phyloP scores from a whole-genome alignment of 257 asterid genomes.

The Mentha longifolia region DNA sequence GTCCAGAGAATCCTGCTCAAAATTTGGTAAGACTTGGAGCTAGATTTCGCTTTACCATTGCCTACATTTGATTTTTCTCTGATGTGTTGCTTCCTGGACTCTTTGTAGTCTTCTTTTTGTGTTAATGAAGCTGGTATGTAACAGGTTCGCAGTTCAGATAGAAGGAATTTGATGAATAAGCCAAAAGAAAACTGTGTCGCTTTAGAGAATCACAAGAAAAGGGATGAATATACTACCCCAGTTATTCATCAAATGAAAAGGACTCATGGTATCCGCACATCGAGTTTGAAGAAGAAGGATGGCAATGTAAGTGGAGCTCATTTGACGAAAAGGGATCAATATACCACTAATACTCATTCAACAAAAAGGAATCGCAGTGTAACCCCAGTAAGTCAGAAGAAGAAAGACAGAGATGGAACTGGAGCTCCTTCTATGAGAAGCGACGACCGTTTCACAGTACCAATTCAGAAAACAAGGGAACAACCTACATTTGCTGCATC shows the following conservation, averaged over 20 bases:
- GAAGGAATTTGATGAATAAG: constrained; percentile 32
- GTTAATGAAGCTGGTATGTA: constrained; percentile 19
- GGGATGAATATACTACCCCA: constrained; percentile 38
- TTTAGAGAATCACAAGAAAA: constrained; percentile 44
- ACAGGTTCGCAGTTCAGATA: constrained; percentile 45
- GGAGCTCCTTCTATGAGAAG: constrained; percentile 29
- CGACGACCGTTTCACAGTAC: constrained; percentile 27
- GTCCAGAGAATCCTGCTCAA: constrained; percentile 40
- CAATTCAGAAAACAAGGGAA: constrained; percentile 41
- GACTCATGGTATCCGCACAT: constrained; percentile 31
- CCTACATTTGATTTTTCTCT: not conserved
- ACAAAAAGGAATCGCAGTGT: constrained; percentile 43
- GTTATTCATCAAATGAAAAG: constrained; percentile 45
- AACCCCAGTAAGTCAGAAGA: constrained; percentile 36
- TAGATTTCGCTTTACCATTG: constrained; percentile 9
- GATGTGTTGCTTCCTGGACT: not conserved
- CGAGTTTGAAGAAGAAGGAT: constrained; percentile 40
- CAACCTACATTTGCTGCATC: constrained; percentile 26
- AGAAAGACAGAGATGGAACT: constrained; percentile 29
- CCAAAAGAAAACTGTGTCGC: constrained; percentile 36
- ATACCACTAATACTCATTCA: constrained; percentile 32
- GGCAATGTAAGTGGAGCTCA: constrained; percentile 27
- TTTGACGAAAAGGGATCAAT: constrained; percentile 42
- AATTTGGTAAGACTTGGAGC: constrained; percentile 39
- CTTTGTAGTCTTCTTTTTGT: not conserved